phyloP scores from a whole-genome alignment of 2,329 filamentous ascomycete genomes.

The Sporothrix euskadiensis region DNA sequence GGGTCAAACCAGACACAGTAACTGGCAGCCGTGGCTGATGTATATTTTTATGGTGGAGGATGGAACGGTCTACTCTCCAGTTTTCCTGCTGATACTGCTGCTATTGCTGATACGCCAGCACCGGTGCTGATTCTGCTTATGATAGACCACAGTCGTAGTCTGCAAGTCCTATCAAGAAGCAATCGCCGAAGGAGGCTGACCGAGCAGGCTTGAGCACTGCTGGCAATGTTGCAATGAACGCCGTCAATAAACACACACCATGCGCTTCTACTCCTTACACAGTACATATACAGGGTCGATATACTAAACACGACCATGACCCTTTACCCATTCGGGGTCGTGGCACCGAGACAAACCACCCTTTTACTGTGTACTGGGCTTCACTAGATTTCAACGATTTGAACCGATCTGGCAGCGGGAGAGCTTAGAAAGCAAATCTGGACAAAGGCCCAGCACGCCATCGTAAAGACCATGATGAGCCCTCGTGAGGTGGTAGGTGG shows the following conservation, averaged over 20 bases:
- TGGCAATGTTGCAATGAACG: neutral
- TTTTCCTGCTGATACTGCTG: slow-evolving; percentile 11
- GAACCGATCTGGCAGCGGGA: neutral
- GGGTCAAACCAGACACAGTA: neutral
- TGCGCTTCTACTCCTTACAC: neutral
- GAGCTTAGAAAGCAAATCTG: slow-evolving; percentile 10
- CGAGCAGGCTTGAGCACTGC: neutral
- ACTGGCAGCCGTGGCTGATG: neutral
- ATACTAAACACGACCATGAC: neutral
- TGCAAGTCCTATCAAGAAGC: neutral
- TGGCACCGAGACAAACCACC: neutral
- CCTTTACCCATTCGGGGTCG: neutral
- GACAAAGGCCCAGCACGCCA: slow-evolving; percentile 8
- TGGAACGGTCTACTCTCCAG: neutral
- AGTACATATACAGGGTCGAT: neutral
- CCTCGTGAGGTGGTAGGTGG: neutral
- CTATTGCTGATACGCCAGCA: neutral
- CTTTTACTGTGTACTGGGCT: neutral
- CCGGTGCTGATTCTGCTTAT: slow-evolving; percentile 12
- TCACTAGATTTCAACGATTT: neutral
- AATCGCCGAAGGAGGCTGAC: slow-evolving; percentile 12
- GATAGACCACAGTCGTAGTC: neutral
- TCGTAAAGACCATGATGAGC: neutral
- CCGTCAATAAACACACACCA: too few relatives aligned
- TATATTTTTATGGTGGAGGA: neutral